phyloP scores from a whole-genome alignment of 2,329 filamentous ascomycete genomes.

The Lasiodiplodia sp. region DNA sequence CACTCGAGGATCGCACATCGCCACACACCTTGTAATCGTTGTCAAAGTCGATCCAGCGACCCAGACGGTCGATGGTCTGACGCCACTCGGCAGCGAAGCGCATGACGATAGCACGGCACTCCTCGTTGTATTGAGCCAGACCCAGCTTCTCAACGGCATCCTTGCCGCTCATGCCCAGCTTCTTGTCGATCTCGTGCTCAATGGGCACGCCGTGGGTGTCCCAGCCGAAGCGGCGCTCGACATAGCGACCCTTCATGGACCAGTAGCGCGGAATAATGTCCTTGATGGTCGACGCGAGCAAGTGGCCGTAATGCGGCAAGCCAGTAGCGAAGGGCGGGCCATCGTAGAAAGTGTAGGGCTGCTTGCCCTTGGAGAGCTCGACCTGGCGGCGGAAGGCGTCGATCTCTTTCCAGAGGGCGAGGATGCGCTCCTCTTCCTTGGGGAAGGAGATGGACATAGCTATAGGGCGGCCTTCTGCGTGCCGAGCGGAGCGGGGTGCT shows the following conservation, averaged over 20 bases:
- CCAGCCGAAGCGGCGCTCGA: slow-evolving; percentile 93
- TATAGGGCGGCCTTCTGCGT: slow-evolving; percentile 24
- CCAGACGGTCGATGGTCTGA: slow-evolving; percentile 83
- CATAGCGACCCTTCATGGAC: slow-evolving; percentile 95
- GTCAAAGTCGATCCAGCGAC: slow-evolving; percentile 97
- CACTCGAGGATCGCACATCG: not conserved
- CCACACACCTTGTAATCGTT: slow-evolving; percentile 84
- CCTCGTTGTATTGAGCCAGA: slow-evolving; percentile 86
- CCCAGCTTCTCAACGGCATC: slow-evolving; percentile 87
- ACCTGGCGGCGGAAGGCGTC: slow-evolving; percentile 89
- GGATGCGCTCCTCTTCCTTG: slow-evolving; percentile 84
- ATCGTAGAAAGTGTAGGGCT: slow-evolving; percentile 94
- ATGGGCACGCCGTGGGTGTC: slow-evolving; percentile 94
- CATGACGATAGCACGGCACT: slow-evolving; percentile 94
- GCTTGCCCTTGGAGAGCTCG: slow-evolving; percentile 81
- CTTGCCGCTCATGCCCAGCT: slow-evolving; percentile 85
- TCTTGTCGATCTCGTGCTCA: slow-evolving; percentile 98
- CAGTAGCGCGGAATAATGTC: slow-evolving; percentile 96
- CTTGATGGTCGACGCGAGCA: slow-evolving; percentile 93
- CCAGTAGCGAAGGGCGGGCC: slow-evolving; percentile 63
- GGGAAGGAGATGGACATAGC: slow-evolving; percentile 64
- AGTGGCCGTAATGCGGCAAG: slow-evolving; percentile 74
- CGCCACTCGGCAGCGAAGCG: slow-evolving; percentile 87
- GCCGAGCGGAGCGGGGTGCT: slow-evolving; percentile 20
- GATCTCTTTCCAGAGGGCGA: slow-evolving; percentile 89